Evolutionary conservation across 1,284 basidiomycete species (phyloP).

Genomic region (Naganishia cerealis): DNA sequence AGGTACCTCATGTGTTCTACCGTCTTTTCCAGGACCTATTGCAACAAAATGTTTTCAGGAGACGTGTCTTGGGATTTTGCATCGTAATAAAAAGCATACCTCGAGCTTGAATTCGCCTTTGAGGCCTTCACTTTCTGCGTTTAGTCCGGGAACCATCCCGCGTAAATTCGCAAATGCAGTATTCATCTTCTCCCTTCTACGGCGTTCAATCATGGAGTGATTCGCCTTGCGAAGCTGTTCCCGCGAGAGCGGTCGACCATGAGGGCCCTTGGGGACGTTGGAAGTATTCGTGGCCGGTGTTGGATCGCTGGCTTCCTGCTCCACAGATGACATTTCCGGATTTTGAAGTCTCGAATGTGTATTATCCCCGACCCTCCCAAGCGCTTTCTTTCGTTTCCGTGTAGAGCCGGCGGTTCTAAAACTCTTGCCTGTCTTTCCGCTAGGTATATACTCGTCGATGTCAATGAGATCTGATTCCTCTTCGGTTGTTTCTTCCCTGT

Average conservation of each 20-base stretch:
- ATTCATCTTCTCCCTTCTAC: constrained; percentile 54
- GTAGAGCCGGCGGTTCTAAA: not conserved
- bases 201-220: constrained; percentile 51
- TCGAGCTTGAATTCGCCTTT: constrained; percentile 55
- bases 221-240: constrained; percentile 52
- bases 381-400: not conserved
- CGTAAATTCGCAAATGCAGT: constrained; percentile 48
- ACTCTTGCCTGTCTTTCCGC: not conserved
- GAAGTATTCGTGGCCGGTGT: not conserved
- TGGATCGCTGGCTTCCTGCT: not conserved
- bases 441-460: constrained; percentile 23
- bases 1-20: constrained; percentile 50
- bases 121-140: constrained; percentile 44
- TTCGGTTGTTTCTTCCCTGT: not conserved
- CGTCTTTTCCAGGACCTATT: constrained; percentile 51
- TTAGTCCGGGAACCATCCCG: constrained; percentile 52
- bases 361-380: not conserved
- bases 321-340: constrained; percentile 9
- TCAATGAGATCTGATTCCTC: not conserved
- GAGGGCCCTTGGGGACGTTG: not conserved
- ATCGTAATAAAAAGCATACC: constrained; percentile 37
- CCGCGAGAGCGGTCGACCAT: constrained; percentile 27
- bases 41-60: not conserved
- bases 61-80: not conserved
- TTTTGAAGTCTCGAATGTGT: not conserved